Conservation (phyloP, 768 basidiomycete species). For the Lentinula lateritia region DNA sequence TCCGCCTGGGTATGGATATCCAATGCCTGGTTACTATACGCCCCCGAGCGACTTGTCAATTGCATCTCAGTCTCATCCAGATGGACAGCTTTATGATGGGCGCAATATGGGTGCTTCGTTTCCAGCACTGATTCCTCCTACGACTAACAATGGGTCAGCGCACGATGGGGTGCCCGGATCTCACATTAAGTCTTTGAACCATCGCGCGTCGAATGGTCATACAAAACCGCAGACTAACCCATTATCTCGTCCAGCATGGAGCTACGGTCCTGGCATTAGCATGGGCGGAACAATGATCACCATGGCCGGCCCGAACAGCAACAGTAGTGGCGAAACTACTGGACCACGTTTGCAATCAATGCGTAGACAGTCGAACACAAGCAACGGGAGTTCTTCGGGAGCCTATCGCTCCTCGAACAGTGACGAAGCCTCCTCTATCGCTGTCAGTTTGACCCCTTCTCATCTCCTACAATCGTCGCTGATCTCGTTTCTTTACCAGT, state of each 20-base stretch:
- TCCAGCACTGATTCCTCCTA: neutral
- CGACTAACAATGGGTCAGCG: neutral
- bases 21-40: conserved; percentile 28
- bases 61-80: conserved; percentile 17
- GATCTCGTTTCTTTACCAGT: conserved; percentile 32
- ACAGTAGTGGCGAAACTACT: conserved; percentile 37
- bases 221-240: conserved; percentile 17
- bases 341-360: conserved; percentile 61
- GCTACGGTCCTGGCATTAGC: conserved; percentile 59
- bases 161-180: neutral
- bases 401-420: conserved; percentile 52
- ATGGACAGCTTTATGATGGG: conserved; percentile 16
- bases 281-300: conserved; percentile 36
- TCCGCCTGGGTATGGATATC: conserved; percentile 23
- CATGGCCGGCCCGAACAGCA: conserved; percentile 14
- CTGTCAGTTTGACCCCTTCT: conserved; percentile 45
- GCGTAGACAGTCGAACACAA: conserved; percentile 49
- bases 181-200: conserved; percentile 8
- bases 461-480: conserved; percentile 7
- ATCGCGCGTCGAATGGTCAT: neutral
- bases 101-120: conserved; percentile 20
- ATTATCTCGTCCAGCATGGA: conserved; percentile 55
- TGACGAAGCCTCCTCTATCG: conserved; percentile 73
- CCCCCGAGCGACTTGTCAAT: conserved; percentile 23
- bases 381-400: conserved; percentile 38